Base-by-base conservation (phyloP, 2,329 filamentous ascomycete genomes). In the Byssochlamys sp. region DNA sequence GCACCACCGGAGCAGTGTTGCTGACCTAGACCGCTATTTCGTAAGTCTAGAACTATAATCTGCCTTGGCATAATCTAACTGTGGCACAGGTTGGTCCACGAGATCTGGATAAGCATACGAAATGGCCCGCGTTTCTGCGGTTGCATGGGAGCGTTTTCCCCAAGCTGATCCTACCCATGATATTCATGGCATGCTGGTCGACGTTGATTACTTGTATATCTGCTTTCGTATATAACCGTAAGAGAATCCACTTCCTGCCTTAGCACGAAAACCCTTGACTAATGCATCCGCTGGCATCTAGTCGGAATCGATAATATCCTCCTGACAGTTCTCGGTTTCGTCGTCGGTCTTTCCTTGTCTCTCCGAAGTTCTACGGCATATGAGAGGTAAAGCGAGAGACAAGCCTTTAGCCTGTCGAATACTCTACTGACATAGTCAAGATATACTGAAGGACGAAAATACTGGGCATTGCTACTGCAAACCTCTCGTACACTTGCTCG, bases 351-450 rank as follows among this genome's bases (percentile, higher is more conserved):
- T 59, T 82, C 85, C n/a, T 79, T 91, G 33, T 90, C 87, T 1
- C 90, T 91, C 75, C 84, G 88, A 58, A 88, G 82, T 61, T 85
- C 86, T 1, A 89, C 87, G 6, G 88, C 88, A 9, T 91, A 91
- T 64, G 88, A 91, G 73, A 82, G 87, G 64, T 78, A 72, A 35
- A 53, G 27, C 29, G 26, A 19, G 3, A 31, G 55, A 29, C 11
- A 19, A 49, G 14, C 1, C 4, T 10, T 28, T 29, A 19, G 12
- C 1, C 2, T 55, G 26, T 19, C 7, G n/a, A 25, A 55, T 6
- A 4, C 35, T 14, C 52, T 31, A 35, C 57, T 58, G 27, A 62
- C 54, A 25, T 10, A 27, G 11, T 12, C 55, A 50, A 72, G 70
- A 63, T 85, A 84, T 67, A 78, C 78, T 48, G 85, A 88, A 61